Conservation (phyloP, 495 filamentous ascomycete genomes). For the Aspergillus haitiensis region DNA sequence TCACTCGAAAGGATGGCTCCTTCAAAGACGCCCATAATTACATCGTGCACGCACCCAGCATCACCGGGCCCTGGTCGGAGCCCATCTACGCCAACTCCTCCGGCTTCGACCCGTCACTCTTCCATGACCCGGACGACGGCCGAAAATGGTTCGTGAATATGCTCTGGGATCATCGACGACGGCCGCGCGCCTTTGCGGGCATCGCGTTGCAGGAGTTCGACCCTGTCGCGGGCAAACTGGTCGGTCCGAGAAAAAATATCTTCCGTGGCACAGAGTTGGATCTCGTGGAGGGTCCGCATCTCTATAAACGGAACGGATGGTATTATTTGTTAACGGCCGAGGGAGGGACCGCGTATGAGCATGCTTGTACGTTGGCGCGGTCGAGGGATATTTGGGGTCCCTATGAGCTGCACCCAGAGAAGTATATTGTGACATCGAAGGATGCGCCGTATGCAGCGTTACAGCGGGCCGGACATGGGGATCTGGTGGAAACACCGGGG, state of each 20-base stretch:
- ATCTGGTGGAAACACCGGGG: conserved; percentile 9
- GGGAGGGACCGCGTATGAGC: conserved; percentile 12
- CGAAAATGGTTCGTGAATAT: conserved; percentile 28
- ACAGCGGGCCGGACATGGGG: conserved; percentile 14
- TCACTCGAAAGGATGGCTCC: conserved; percentile 11
- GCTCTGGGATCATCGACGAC: conserved; percentile 1
- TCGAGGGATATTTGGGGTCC: conserved; percentile 15
- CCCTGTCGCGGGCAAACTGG: not conserved
- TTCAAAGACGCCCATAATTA: conserved; percentile 12
- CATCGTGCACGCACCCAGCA: conserved; percentile 3
- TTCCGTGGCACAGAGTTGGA: conserved; percentile 22
- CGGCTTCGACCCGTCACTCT: conserved; percentile 59
- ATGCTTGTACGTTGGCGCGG: conserved; percentile 14
- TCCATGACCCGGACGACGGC: conserved; percentile 55
- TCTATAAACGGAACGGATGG: conserved; percentile 13
- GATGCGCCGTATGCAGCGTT: conserved; percentile 11
- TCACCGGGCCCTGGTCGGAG: conserved; percentile 50
- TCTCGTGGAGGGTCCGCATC: conserved; percentile 46
- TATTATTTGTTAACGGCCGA: conserved; percentile 17
- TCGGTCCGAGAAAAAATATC: conserved; percentile 9
- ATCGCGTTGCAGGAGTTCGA: conserved; percentile 12
- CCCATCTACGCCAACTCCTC: conserved; percentile 54
- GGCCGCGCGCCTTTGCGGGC: not conserved
- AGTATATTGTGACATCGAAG: not conserved
- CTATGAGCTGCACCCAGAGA: conserved; percentile 5